phyloP scores from a whole-genome alignment of 768 basidiomycete species.

The Hydnomerulius pinastri region DNA sequence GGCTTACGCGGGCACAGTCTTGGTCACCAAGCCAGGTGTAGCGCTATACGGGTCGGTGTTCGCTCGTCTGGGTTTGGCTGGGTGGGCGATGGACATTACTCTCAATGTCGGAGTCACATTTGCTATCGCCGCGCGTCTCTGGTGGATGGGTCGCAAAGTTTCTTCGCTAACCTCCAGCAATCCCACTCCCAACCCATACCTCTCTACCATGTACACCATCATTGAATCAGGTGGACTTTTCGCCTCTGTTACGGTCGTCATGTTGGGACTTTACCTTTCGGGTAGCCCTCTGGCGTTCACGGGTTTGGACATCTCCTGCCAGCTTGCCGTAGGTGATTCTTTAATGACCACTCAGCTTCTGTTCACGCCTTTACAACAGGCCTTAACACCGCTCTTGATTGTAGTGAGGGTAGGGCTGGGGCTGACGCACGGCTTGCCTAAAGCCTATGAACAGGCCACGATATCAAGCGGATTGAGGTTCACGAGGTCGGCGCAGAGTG shows the following conservation, averaged over 20 bases:
- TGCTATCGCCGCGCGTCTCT: conserved; percentile 13
- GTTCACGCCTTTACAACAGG: not conserved
- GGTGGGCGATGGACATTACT: conserved; percentile 11
- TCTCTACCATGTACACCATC: conserved; percentile 1
- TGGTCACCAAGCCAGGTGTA: not conserved
- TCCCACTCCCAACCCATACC: not conserved
- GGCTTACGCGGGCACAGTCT: not conserved
- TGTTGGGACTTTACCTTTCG: no score
- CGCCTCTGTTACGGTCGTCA: not conserved
- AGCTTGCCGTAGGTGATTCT: not conserved
- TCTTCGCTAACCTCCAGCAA: not conserved
- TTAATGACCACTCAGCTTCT: not conserved
- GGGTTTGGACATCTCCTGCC: not conserved
- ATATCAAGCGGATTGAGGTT: no score
- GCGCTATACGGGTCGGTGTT: not conserved
- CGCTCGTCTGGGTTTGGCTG: not conserved
- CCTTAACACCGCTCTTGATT: not conserved
- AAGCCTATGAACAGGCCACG: not conserved
- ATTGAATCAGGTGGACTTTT: conserved; percentile 4
- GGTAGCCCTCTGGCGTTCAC: not conserved
- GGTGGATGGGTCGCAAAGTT: not conserved
- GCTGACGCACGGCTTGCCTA: no score
- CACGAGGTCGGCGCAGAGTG: no score
- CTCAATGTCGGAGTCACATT: conserved; percentile 11
- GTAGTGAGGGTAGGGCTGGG: no score